Conservation (phyloP, 169 alveolate genomes). For the Eimeria brunetti region DNA sequence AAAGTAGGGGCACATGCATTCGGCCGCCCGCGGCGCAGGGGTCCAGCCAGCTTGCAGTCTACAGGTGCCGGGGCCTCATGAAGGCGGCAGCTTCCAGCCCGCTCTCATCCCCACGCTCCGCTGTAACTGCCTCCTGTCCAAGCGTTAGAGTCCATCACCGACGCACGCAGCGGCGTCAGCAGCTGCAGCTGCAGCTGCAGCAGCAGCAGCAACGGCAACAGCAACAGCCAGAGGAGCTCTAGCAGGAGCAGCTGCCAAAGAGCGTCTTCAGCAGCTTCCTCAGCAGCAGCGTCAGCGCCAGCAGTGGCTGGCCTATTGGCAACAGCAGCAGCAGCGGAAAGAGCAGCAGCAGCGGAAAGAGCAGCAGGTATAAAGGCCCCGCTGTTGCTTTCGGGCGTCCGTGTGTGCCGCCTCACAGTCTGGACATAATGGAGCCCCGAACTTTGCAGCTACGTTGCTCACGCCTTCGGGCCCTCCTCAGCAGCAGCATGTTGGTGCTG, state of each 20-base stretch:
- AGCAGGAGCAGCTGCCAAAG: background rate
- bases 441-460: background rate
- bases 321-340: background rate
- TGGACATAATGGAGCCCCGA: background rate
- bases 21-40: background rate
- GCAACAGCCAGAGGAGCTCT: background rate
- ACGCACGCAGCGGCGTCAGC: background rate
- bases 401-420: background rate
- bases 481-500: background rate
- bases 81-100: background rate
- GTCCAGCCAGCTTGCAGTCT: background rate
- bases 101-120: background rate
- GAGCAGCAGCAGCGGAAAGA: background rate
- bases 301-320: background rate
- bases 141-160: background rate
- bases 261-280: background rate
- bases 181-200: constrained; percentile 8
- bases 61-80: background rate
- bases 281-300: background rate
- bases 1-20: background rate
- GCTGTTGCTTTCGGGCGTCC: background rate
- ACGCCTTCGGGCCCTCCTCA: background rate
- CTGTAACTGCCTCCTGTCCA: background rate
- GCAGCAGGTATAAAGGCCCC: background rate
- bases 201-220: background rate